Evolutionary conservation across 768 basidiomycete genomes (phyloP), one percentile per base, ranked within the genome.

Genomic region (Russula earlei): DNA sequence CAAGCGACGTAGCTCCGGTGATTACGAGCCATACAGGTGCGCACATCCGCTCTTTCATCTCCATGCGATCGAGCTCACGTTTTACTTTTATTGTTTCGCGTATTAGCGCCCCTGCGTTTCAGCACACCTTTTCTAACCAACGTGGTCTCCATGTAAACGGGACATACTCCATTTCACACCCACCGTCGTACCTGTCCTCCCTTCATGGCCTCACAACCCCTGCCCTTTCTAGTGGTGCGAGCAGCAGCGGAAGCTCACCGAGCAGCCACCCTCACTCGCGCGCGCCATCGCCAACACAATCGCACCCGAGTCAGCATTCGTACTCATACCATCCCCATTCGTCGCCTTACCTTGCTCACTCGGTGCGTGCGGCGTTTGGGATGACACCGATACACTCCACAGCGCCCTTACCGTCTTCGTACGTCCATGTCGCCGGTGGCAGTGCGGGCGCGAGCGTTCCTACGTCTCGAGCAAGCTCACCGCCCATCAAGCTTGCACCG

Each of bases 351-450:
- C 78, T 94, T 36, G 89, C 87, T 4, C 87, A 90, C 65, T 88
- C 85, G 0, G 85, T 95, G 22, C 82, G 88, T 37, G 75, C 84
- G 31, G 92, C 91, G 46, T 96, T 96, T 61, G 90, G 87, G 4
- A 94, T 93, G 88, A 92, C 91, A 6, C 90, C 89, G 0, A 90
- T 91, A 37, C 77, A 78, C 56, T 63, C 67, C 41, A 64, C 66
- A 48, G 58, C 65, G n/a, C 69, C 74, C 3, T 69, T 72, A 70
- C 57, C 70, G 66, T 62, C 25, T 34, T 58, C 42, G 55, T 65
- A 55, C 51, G 25, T 38, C 40, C 54, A 49, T 22, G 45, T 49
- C 41, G 42, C 48, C 31, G 49, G 49, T 29, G 46, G 47, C n/a
- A 54, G 54, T 40, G 55, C 53, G 19, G 58, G 48, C 37, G 58